phyloP scores from a whole-genome alignment of 192 early-diverging fungal genomes.

The Gryganskiella cystojenkinii region DNA sequence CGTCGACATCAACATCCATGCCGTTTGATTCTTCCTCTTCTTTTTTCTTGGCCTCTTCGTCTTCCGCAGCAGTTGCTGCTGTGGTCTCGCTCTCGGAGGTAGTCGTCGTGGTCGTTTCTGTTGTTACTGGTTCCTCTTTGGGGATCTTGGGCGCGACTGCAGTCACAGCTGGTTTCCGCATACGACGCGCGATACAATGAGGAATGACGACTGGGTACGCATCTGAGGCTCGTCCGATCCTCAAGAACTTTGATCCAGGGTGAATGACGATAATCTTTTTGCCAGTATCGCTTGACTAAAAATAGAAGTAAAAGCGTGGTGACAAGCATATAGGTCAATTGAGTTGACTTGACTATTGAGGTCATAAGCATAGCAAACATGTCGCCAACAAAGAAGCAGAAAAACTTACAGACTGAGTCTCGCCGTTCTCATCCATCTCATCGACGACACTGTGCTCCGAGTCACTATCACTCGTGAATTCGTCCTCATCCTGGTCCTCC shows the following conservation, averaged over 20 bases:
- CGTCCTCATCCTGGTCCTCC: conserved; percentile 7
- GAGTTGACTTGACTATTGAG: too few relatives aligned
- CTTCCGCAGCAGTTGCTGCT: neutral
- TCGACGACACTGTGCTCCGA: conserved; percentile 43
- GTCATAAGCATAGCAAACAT: too few relatives aligned
- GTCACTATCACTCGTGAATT: conserved; percentile 37
- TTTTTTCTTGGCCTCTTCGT: conserved; percentile 13
- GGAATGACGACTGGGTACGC: conserved; percentile 81
- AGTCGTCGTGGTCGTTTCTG: neutral
- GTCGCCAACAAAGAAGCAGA: too few relatives aligned
- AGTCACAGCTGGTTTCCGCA: conserved; percentile 27
- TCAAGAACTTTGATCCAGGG: conserved; percentile 83
- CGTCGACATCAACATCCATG: conserved; percentile 43
- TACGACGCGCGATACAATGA: conserved; percentile 81
- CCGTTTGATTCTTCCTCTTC: conserved; percentile 26
- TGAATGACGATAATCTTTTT: conserved; percentile 86
- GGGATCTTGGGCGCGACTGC: neutral
- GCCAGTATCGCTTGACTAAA: conserved; percentile 33
- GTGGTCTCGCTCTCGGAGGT: neutral
- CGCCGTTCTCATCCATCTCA: conserved; percentile 47
- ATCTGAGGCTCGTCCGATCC: conserved; percentile 87
- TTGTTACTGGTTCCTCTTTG: neutral
- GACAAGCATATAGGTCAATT: too few relatives aligned
- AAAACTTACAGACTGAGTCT: conserved; percentile 28
- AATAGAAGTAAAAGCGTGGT: neutral